phyloP scores from a whole-genome alignment of 2,329 filamentous ascomycete genomes.

The Parascedosporium putredinis region DNA sequence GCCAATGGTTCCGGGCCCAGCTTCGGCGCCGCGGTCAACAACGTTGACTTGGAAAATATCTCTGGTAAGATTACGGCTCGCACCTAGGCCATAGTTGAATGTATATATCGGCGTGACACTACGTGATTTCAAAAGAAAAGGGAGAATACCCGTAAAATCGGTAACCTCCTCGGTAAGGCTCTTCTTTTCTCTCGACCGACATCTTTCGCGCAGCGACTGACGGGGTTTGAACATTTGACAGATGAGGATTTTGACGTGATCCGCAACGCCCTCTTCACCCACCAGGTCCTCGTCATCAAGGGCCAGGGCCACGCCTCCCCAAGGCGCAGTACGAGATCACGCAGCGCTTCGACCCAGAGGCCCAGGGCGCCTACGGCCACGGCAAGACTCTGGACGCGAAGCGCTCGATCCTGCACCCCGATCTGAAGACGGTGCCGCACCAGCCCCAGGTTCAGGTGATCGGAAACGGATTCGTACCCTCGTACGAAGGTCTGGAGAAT shows the following conservation, averaged over 20 bases:
- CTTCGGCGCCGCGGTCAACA: constrained; percentile 50
- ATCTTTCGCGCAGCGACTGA: constrained; percentile 2
- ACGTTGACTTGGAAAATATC: constrained; percentile 51
- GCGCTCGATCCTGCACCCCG: constrained; percentile 61
- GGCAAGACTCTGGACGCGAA: constrained; percentile 60
- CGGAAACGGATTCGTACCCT: constrained; percentile 59
- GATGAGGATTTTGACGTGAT: constrained; percentile 56
- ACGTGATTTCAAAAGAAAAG: constrained; percentile 17
- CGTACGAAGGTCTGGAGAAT: constrained; percentile 61
- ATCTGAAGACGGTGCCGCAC: constrained; percentile 69
- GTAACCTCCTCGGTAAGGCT: constrained; percentile 46
- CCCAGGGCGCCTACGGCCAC: constrained; percentile 58
- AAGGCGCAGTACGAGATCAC: constrained; percentile 67
- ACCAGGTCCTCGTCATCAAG: constrained; percentile 64
- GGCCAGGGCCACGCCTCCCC: constrained; percentile 53
- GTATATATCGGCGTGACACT: neutral
- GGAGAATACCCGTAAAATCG: constrained; percentile 49
- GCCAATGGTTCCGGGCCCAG: constrained; percentile 32
- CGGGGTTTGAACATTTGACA: constrained; percentile 19
- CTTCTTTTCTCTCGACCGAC: neutral
- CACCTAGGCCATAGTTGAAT: constrained; percentile 10
- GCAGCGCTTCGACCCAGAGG: constrained; percentile 58
- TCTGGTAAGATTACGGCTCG: constrained; percentile 37
- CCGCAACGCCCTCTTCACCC: constrained; percentile 52
- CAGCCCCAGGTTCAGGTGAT: constrained; percentile 75